Evolutionary conservation across 441 rosid species (phyloP).

Genomic region (Arabidopsis hybrid): DNA sequence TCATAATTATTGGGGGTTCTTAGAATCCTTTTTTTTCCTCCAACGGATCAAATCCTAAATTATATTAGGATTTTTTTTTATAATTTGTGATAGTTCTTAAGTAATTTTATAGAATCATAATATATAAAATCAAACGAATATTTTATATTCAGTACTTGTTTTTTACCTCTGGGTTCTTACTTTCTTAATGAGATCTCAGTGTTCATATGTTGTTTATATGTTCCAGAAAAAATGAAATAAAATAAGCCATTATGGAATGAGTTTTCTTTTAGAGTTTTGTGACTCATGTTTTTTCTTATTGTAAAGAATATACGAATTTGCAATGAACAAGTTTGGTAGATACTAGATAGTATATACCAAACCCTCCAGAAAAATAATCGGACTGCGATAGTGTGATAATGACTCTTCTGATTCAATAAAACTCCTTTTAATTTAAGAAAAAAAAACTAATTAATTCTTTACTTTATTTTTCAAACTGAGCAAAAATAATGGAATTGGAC

Average conservation of each 20-base stretch:
- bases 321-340: slow-evolving; percentile 38
- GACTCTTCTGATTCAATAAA: slow-evolving; percentile 30
- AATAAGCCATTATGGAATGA: slow-evolving; percentile 30
- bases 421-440: no score
- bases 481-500: slow-evolving; percentile 28
- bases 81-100: slow-evolving; percentile 44
- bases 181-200: slow-evolving; percentile 45
- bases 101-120: slow-evolving; percentile 44
- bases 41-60: slow-evolving; percentile 46
- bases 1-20: slow-evolving; percentile 38
- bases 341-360: slow-evolving; percentile 34
- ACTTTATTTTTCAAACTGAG: slow-evolving; percentile 5
- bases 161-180: slow-evolving; percentile 33
- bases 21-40: slow-evolving; percentile 37
- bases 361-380: slow-evolving; percentile 28
- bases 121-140: slow-evolving; percentile 46
- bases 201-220: slow-evolving; percentile 66
- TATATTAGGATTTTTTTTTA: slow-evolving; percentile 50
- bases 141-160: slow-evolving; percentile 34
- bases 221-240: slow-evolving; percentile 41
- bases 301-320: slow-evolving; percentile 20
- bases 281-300: slow-evolving; percentile 21
- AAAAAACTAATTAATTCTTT: not conserved
- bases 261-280: slow-evolving; percentile 13
- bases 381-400: slow-evolving; percentile 31